Percentiles rank a stretch among this genome's conserved stretches.
phyloP scores from a whole-genome alignment of 441 rosid species.

The Eruca vesicaria region DNA sequence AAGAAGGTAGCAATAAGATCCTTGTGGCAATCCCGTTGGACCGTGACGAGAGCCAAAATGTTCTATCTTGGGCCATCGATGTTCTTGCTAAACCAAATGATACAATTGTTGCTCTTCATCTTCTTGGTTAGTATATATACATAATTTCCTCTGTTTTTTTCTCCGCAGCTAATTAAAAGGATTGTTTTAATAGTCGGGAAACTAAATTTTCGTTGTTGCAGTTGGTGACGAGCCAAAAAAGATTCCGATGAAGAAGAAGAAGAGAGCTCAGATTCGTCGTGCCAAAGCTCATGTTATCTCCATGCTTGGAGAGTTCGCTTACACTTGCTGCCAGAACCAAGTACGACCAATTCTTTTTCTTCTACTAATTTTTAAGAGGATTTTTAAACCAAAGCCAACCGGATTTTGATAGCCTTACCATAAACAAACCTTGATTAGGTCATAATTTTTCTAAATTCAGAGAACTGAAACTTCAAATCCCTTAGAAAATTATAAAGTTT shows the following conservation, averaged over 20 bases:
- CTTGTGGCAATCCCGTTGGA: constrained; percentile 71
- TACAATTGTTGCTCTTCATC: constrained; percentile 65
- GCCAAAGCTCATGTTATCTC: constrained; percentile 85
- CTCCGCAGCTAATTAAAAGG: neutral
- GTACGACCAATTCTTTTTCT: constrained; percentile 23
- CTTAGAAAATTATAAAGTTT: neutral
- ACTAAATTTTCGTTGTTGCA: constrained; percentile 8
- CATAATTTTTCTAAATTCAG: neutral
- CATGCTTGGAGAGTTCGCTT: constrained; percentile 71
- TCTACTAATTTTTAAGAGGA: neutral
- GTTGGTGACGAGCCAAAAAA: constrained; percentile 55
- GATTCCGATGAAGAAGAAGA: constrained; percentile 34
- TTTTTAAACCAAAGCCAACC: neutral
- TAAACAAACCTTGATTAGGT: neutral
- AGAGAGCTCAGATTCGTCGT: constrained; percentile 52
- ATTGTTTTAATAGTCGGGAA: neutral
- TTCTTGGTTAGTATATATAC: constrained; percentile 54
- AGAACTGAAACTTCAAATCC: neutral
- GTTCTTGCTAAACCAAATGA: constrained; percentile 47
- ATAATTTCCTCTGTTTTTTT: neutral
- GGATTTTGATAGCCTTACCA: neutral
- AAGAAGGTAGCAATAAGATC: constrained; percentile 54
- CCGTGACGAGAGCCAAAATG: constrained; percentile 53
- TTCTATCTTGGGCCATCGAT: constrained; percentile 79
- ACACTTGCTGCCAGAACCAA: constrained; percentile 60